These are phyloP conservation scores for Nissolia schottii DNA, from an alignment of 306 rosid species.

Conservation along the genomic window DNA sequence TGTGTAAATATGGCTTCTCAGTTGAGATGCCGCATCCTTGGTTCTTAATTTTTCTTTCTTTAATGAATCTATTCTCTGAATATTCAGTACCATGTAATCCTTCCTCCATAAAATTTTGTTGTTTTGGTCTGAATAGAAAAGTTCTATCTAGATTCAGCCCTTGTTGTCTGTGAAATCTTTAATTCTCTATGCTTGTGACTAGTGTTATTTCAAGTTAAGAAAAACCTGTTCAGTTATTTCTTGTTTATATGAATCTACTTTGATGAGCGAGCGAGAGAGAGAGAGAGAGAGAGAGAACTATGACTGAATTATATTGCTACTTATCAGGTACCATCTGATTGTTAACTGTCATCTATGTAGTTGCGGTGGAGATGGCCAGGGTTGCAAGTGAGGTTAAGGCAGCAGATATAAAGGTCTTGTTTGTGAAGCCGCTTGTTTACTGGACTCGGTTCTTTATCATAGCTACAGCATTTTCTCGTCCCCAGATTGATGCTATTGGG, in stretches of 20 bases:
- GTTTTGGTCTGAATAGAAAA: not conserved
- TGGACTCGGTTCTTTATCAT: conserved; percentile 95
- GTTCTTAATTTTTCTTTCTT: not conserved
- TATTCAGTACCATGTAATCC: not conserved
- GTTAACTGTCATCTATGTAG: conserved; percentile 39
- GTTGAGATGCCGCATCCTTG: not conserved
- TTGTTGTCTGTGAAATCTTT: not conserved
- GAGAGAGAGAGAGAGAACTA: not conserved
- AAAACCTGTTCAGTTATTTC: conserved; percentile 1
- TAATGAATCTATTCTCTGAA: not conserved
- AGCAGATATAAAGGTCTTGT: conserved; percentile 79
- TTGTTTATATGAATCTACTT: not conserved
- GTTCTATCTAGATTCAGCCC: not conserved
- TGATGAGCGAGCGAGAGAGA: not conserved
- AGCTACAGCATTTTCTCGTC: conserved; percentile 92
- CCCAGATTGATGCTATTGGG: conserved; percentile 88
- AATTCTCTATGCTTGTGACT: not conserved
- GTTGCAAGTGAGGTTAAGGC: conserved; percentile 95
- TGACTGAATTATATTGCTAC: not conserved
- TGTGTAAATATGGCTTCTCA: not conserved
- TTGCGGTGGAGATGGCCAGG: conserved; percentile 85
- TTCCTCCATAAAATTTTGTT: not conserved
- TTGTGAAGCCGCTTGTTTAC: conserved; percentile 96
- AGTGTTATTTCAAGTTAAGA: not conserved
- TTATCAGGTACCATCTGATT: not conserved